Evolutionary conservation across 2,329 filamentous ascomycete species (phyloP).

Genomic region (Calonectria honghensis): DNA sequence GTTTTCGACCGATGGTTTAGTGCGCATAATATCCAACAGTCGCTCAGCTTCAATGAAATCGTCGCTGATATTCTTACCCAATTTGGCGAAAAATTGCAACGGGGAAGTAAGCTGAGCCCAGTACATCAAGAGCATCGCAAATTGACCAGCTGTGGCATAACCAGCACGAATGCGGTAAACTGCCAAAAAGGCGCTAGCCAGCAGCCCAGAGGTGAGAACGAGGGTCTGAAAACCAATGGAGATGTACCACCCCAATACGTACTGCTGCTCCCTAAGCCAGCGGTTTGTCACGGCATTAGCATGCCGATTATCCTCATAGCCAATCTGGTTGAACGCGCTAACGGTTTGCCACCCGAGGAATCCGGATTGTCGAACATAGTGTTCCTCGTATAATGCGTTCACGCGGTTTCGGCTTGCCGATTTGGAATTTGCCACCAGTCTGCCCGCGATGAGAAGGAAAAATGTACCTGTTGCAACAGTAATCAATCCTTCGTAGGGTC

Average conservation of each 20-base stretch:
- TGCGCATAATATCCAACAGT: constrained; percentile 75
- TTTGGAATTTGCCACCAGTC: constrained; percentile 71
- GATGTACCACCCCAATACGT: constrained; percentile 66
- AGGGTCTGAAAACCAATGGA: constrained; percentile 75
- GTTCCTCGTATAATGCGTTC: constrained; percentile 73
- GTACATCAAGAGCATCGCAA: constrained; percentile 83
- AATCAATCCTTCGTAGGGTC: constrained; percentile 78
- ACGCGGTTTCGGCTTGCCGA: constrained; percentile 70
- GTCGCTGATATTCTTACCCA: constrained; percentile 74
- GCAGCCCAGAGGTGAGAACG: constrained; percentile 81
- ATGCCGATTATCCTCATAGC: constrained; percentile 74
- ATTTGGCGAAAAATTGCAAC: constrained; percentile 79
- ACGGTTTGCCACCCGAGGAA: constrained; percentile 77
- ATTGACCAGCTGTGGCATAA: constrained; percentile 77
- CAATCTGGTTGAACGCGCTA: constrained; percentile 75
- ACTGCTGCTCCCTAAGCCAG: constrained; percentile 62
- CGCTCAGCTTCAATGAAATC: constrained; percentile 76
- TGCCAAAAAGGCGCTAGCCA: constrained; percentile 76
- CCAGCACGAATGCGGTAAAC: constrained; percentile 80
- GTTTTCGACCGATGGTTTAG: constrained; percentile 73
- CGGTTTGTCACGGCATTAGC: constrained; percentile 67
- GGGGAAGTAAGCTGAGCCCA: constrained; percentile 84
- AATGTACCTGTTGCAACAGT: constrained; percentile 75
- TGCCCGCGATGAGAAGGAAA: constrained; percentile 73
- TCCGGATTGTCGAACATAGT: constrained; percentile 73